phyloP scores from a whole-genome alignment of 179 eudicot species.

The Beta macrorhiza region DNA sequence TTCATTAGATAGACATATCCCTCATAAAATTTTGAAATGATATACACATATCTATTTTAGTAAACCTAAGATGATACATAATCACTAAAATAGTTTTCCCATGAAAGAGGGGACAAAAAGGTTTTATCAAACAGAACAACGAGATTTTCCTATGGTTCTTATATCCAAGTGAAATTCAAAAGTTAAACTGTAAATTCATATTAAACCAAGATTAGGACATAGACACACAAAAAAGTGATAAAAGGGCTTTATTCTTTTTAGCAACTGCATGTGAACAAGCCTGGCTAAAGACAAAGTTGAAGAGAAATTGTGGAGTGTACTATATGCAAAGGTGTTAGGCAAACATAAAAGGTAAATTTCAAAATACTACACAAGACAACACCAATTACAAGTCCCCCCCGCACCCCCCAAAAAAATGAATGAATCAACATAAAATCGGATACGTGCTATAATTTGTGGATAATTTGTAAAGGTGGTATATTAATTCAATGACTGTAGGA shows the following conservation, averaged over 20 bases:
- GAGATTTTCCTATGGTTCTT: too few relatives aligned
- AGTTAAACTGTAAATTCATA: neutral
- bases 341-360: neutral
- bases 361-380: neutral
- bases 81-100: too few relatives aligned
- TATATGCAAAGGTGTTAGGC: neutral
- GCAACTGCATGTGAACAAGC: neutral
- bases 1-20: too few relatives aligned
- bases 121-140: neutral
- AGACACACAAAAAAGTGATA: too few relatives aligned
- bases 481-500: neutral
- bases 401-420: too few relatives aligned
- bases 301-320: too few relatives aligned
- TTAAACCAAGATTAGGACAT: neutral
- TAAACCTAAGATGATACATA: too few relatives aligned
- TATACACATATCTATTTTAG: too few relatives aligned
- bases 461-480: neutral
- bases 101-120: too few relatives aligned
- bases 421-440: too few relatives aligned
- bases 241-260: neutral
- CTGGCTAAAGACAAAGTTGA: neutral
- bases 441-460: neutral
- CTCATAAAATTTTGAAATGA: too few relatives aligned
- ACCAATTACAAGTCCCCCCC: neutral
- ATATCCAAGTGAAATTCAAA: too few relatives aligned